These are phyloP conservation scores for Acacia acuminata DNA, from an alignment of 306 rosid genomes.

Conservation along the genomic window DNA sequence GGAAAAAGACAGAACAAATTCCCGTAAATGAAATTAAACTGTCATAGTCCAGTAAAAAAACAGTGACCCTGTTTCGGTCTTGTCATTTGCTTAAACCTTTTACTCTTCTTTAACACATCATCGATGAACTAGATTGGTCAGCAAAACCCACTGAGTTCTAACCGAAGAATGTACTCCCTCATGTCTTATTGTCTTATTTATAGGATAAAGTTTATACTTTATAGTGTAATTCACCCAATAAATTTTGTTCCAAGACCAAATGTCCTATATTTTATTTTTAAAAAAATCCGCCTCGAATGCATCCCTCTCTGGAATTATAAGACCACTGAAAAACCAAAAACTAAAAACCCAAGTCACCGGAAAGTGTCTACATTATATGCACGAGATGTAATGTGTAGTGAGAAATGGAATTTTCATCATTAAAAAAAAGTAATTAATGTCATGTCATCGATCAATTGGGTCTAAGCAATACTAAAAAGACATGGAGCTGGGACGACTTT, in stretches of 20 bases:
- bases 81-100: background rate
- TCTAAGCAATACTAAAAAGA: background rate
- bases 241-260: too few relatives aligned
- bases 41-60: background rate
- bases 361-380: background rate
- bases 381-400: background rate
- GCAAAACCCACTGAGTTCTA: background rate
- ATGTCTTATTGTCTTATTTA: too few relatives aligned
- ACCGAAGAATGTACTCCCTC: background rate
- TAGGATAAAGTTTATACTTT: too few relatives aligned
- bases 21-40: constrained; percentile 23
- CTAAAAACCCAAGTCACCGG: background rate
- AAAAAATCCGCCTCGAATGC: too few relatives aligned
- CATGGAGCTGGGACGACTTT: background rate
- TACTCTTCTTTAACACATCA: background rate
- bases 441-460: background rate
- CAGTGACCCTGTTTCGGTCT: background rate
- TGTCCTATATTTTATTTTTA: background rate
- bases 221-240: too few relatives aligned
- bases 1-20: constrained; percentile 39
- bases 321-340: too few relatives aligned
- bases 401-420: background rate
- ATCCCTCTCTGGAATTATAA: background rate
- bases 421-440: background rate
- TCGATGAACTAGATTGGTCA: background rate